Percentiles rank a stretch among this genome's conserved stretches.
Conservation (phyloP, 208 protist species). For the Trypanosomatidae sp. region DNA sequence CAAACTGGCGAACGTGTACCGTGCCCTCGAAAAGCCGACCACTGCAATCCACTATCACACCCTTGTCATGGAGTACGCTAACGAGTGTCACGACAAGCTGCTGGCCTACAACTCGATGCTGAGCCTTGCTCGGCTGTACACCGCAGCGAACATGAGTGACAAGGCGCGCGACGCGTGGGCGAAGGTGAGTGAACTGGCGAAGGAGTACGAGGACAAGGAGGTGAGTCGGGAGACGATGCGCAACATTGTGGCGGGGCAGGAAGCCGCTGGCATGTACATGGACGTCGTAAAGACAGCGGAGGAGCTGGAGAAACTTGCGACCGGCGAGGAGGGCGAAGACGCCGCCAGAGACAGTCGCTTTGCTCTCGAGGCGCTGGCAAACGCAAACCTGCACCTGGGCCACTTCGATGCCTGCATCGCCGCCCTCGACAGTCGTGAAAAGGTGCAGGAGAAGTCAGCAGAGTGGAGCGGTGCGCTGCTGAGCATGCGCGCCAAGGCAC, state of each 20-base stretch:
- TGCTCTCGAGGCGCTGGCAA: constrained; percentile 81
- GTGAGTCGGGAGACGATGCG: constrained; percentile 85
- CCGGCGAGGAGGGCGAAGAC: constrained; percentile 62
- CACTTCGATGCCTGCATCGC: constrained; percentile 79
- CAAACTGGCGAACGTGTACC: constrained; percentile 79
- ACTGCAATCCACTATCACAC: constrained; percentile 80
- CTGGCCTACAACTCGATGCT: constrained; percentile 80
- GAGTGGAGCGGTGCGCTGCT: constrained; percentile 68
- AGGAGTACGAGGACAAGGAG: constrained; percentile 83
- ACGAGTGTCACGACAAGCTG: constrained; percentile 61
- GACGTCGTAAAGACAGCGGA: constrained; percentile 72
- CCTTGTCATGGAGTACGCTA: constrained; percentile 71
- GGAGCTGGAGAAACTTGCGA: constrained; percentile 66
- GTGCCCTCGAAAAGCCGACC: constrained; percentile 59
- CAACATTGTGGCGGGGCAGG: constrained; percentile 76
- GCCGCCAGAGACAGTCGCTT: constrained; percentile 70
- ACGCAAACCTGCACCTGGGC: constrained; percentile 76
- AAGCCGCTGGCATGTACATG: constrained; percentile 61
- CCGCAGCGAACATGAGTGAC: constrained; percentile 33
- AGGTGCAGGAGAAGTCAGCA: constrained; percentile 77
- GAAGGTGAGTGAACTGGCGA: constrained; percentile 75
- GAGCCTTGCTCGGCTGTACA: constrained; percentile 79
- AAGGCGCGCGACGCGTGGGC: constrained; percentile 72
- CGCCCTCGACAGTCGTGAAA: constrained; percentile 74
- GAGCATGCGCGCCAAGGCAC: constrained; percentile 71